Conservation (phyloP, 768 basidiomycete genomes). For the Brasilioporus rufonigricans region DNA sequence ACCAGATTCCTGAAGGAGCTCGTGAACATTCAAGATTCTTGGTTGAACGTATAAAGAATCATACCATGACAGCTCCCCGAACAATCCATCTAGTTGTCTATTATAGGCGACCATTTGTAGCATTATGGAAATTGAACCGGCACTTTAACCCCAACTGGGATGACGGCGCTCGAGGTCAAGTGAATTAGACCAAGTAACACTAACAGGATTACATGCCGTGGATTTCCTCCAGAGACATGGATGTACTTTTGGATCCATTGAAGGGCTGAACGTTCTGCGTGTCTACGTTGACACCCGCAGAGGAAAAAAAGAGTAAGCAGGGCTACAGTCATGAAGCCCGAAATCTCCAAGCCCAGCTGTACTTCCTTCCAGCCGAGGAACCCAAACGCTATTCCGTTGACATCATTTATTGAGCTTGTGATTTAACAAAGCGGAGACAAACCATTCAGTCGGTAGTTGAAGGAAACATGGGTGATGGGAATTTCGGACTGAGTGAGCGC, state of each 20-base stretch:
- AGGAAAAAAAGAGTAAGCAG: not conserved
- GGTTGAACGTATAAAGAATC: too few species aligned
- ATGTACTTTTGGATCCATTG: slow-evolving; percentile 3
- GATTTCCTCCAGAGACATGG: not conserved
- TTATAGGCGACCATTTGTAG: slow-evolving; percentile 4
- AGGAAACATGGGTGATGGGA: not conserved
- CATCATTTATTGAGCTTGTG: not conserved
- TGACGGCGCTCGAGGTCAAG: not conserved
- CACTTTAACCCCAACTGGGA: not conserved
- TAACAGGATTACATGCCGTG: slow-evolving; percentile 13
- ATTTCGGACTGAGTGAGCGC: slow-evolving; percentile 9
- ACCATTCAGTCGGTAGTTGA: not conserved
- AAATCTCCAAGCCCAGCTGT: not conserved
- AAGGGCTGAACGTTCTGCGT: slow-evolving; percentile 1
- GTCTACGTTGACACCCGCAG: not conserved
- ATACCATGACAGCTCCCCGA: slow-evolving; percentile 20
- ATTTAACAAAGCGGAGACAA: not conserved
- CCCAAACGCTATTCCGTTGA: slow-evolving; percentile 19
- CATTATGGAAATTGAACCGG: not conserved
- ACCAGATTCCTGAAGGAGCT: slow-evolving; percentile 13
- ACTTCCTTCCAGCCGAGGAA: slow-evolving; percentile 26
- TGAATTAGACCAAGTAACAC: not conserved
- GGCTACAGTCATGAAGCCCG: slow-evolving; percentile 33
- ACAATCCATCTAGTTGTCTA: slow-evolving; percentile 14
- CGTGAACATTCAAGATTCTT: too few species aligned